Evolutionary conservation across 2,329 filamentous ascomycete genomes (phyloP).

Genomic region (Fusarium sacchari): DNA sequence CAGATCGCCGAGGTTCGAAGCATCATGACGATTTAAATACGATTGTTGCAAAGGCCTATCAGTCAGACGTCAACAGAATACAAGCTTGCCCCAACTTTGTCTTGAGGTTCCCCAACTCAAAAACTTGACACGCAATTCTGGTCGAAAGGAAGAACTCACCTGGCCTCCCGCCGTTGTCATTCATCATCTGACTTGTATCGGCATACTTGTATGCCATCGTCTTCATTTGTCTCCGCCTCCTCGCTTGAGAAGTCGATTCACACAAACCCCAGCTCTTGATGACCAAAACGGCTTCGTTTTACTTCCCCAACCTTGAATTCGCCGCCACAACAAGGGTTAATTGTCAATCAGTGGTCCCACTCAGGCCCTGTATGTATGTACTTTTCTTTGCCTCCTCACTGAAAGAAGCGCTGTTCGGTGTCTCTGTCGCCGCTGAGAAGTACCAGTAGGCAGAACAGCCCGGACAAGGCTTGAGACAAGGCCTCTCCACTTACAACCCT

Average conservation of each 20-base stretch:
- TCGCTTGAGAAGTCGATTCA: slow-evolving; percentile 8
- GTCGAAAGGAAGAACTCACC: not conserved
- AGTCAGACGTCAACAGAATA: slow-evolving; percentile 28
- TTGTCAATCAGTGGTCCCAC: slow-evolving; percentile 13
- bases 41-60: slow-evolving; percentile 13
- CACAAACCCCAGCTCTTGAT: slow-evolving; percentile 15
- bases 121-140: not conserved
- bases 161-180: not conserved
- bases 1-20: slow-evolving; percentile 17
- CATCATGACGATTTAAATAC: not conserved
- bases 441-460: not conserved
- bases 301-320: slow-evolving; percentile 27
- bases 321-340: slow-evolving; percentile 28
- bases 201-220: not conserved
- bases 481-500: slow-evolving; percentile 32
- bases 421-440: slow-evolving; percentile 11
- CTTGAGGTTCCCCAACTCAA: slow-evolving; percentile 13
- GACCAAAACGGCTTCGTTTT: slow-evolving; percentile 12
- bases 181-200: slow-evolving; percentile 6
- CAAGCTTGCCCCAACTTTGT: slow-evolving; percentile 32
- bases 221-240: slow-evolving; percentile 15
- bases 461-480: not conserved
- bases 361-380: not conserved
- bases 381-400: slow-evolving; percentile 22
- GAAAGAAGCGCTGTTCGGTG: slow-evolving; percentile 12